Evolutionary conservation across 2,329 filamentous ascomycete species (phyloP), one percentile per base, ranked within the genome.

Genomic region (Penicillium hordei): DNA sequence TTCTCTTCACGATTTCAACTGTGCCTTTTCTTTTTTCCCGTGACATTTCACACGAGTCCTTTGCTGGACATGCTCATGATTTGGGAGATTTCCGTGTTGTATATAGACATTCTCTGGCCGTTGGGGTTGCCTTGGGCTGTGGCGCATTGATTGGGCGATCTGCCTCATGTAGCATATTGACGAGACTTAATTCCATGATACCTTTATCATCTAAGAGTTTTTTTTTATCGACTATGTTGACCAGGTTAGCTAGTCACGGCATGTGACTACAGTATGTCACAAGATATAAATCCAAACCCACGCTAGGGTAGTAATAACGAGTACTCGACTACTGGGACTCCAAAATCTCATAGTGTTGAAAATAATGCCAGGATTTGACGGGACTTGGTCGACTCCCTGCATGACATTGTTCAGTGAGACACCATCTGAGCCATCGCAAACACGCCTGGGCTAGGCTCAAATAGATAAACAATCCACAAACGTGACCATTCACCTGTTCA

Each of bases 71-170:
- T 56, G 55, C 57, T 67, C 62, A 67, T 67, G 64, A 67, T 60
- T 60, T 58, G 60, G 61, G 60, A 51, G 49, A 58, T 65, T 60
- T 38, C 48, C 33, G 46, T 62, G 64, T 70, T 74, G 70, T 70
- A 73, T 72, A 74, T 74, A 74, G 69, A 74, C 65, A 57, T 66
- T 65, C 46, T 64, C 62, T 66, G 58, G 58, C 54, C 62, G 59
- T 66, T 63, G 52, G 55, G 63, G 45, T 64, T 62, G 56, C 61
- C 59, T 62, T 63, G 61, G 60, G 48, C 60, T 57, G 51, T 58
- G 67, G 67, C 63, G 62, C 59, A 65, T 65, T 63, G 58, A 59
- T 58, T 61, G 53, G 63, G 61, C 64, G 54, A 45, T 48, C 44
- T 58, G 63, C 64, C 58, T 61, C 60, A 68, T 69, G 65, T 68